A percentile compares a stretch with the other conserved stretches of the same genome.
Evolutionary conservation across 805 yeast species (phyloP).

Genomic region (Candida orba): DNA sequence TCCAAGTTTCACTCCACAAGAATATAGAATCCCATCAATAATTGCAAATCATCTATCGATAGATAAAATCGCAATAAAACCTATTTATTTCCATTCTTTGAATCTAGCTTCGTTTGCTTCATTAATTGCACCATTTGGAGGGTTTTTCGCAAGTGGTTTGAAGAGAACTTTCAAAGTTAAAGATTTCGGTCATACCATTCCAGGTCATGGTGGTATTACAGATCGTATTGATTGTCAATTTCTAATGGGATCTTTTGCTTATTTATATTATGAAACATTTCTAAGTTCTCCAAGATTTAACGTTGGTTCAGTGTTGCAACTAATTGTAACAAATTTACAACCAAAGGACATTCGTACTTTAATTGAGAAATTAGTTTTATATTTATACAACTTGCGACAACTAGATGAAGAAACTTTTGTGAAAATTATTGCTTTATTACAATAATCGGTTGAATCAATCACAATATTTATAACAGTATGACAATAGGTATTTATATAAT

Average conservation of each 20-base stretch:
- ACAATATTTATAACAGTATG: neutral
- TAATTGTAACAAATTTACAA: slow-evolving; percentile 63
- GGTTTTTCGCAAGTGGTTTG: slow-evolving; percentile 95
- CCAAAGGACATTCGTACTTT: slow-evolving; percentile 59
- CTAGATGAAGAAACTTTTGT: slow-evolving; percentile 29
- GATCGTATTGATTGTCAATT: slow-evolving; percentile 98
- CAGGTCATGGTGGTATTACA: slow-evolving; percentile 98
- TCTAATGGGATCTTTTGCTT: slow-evolving; percentile 93
- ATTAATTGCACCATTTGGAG: slow-evolving; percentile 96
- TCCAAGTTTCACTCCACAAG: slow-evolving; percentile 82
- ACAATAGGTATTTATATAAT: no score
- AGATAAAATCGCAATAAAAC: slow-evolving; percentile 59
- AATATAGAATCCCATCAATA: slow-evolving; percentile 66
- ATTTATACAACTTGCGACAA: slow-evolving; percentile 32
- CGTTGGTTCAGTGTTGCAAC: slow-evolving; percentile 69
- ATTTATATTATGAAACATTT: slow-evolving; percentile 88
- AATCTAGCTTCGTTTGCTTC: slow-evolving; percentile 92
- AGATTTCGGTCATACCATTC: slow-evolving; percentile 97
- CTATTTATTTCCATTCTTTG: slow-evolving; percentile 85
- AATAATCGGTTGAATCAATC: neutral
- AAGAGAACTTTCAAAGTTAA: slow-evolving; percentile 94
- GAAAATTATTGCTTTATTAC: slow-evolving; percentile 19
- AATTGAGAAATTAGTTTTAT: slow-evolving; percentile 41
- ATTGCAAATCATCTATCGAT: slow-evolving; percentile 42
- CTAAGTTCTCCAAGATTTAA: slow-evolving; percentile 65